Conservation (phyloP, 495 filamentous ascomycete genomes). For the Penicillium ucsense region DNA sequence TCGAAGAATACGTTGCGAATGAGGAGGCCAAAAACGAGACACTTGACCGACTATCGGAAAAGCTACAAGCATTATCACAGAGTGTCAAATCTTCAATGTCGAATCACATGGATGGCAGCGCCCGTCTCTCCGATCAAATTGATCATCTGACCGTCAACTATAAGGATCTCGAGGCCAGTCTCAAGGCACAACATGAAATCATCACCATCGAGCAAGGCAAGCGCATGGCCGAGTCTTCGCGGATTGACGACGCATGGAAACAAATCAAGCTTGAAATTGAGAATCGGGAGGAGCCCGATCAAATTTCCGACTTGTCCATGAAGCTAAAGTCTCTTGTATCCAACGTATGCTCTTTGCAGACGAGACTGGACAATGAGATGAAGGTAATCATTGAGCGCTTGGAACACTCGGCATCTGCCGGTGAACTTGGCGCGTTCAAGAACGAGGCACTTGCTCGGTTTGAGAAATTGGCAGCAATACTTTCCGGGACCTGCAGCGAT, state of each 20-base stretch:
- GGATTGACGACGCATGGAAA: neutral
- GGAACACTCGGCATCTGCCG: neutral
- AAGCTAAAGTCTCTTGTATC: neutral
- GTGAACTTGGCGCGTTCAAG: neutral
- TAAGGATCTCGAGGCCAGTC: neutral
- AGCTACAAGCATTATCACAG: neutral
- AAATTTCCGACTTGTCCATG: neutral
- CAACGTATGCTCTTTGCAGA: neutral
- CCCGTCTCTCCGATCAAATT: neutral
- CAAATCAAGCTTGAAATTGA: neutral
- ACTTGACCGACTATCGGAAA: neutral
- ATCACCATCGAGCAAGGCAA: neutral
- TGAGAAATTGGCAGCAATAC: neutral
- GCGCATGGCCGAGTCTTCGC: neutral
- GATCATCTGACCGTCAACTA: neutral
- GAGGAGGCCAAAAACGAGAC: neutral
- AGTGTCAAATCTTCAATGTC: neutral
- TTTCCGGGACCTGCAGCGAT: neutral
- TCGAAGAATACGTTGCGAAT: too few species aligned
- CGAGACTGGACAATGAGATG: neutral
- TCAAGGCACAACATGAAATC: neutral
- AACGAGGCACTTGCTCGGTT: neutral
- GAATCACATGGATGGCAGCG: neutral
- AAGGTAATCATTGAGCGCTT: neutral
- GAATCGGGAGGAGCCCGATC: neutral